phyloP scores from a whole-genome alignment of 1,139 yeast genomes.

The Nakaseomyces nivariensis region DNA sequence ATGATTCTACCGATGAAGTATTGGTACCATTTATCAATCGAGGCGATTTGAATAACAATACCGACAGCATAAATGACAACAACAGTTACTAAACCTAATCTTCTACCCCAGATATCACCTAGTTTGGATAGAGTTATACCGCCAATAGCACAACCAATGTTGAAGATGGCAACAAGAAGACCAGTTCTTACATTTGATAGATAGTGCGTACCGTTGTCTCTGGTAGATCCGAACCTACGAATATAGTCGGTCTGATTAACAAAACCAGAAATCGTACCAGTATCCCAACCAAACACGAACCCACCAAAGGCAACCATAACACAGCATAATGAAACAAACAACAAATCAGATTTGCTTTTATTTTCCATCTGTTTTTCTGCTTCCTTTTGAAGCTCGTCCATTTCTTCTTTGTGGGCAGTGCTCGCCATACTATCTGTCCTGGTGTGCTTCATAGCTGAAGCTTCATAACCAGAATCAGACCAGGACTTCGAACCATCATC shows the following conservation, averaged over 20 bases:
- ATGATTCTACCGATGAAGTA: slow-evolving; percentile 51
- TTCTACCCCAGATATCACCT: slow-evolving; percentile 53
- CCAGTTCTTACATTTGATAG: slow-evolving; percentile 48
- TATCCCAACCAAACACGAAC: slow-evolving; percentile 65
- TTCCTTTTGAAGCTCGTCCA: slow-evolving; percentile 11
- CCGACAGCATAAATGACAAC: slow-evolving; percentile 52
- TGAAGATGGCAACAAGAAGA: slow-evolving; percentile 53
- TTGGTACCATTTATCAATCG: slow-evolving; percentile 43
- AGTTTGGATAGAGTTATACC: slow-evolving; percentile 44
- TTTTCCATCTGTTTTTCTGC: slow-evolving; percentile 10
- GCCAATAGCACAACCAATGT: slow-evolving; percentile 62
- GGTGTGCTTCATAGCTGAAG: background rate
- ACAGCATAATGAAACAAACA: slow-evolving; percentile 36
- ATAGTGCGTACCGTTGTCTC: slow-evolving; percentile 29
- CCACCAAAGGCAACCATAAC: slow-evolving; percentile 58
- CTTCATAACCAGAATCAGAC: slow-evolving; percentile 1
- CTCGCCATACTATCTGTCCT: background rate
- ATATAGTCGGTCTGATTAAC: slow-evolving; percentile 59
- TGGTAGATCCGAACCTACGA: slow-evolving; percentile 38
- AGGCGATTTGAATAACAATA: slow-evolving; percentile 49
- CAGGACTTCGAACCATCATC: slow-evolving; percentile 3
- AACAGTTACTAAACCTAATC: slow-evolving; percentile 44
- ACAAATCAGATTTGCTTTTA: slow-evolving; percentile 9
- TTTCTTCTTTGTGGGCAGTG: slow-evolving; percentile 9
- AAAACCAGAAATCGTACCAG: slow-evolving; percentile 74